Evolutionary conservation across 2,329 filamentous ascomycete species (phyloP).

Genomic region (Alternaria brassicae): DNA sequence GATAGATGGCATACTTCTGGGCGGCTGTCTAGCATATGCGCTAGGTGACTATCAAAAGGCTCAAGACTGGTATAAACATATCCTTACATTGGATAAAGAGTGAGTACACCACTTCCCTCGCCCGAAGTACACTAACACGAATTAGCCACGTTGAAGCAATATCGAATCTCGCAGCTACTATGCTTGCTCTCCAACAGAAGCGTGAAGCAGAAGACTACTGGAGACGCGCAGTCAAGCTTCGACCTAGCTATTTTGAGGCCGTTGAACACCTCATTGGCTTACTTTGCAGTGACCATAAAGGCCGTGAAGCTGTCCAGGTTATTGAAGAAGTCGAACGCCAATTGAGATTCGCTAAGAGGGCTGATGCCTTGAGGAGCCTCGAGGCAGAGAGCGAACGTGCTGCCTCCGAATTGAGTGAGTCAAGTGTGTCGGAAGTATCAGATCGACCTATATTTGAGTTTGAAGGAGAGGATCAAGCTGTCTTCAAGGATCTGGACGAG

Average conservation of each 20-base stretch:
- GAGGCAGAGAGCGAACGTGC: conserved; percentile 67
- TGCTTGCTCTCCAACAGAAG: conserved; percentile 81
- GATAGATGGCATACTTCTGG: conserved; percentile 91
- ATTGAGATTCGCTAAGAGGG: conserved; percentile 61
- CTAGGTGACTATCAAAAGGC: conserved; percentile 83
- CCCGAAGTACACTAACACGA: conserved; percentile 15
- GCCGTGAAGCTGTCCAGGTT: conserved; percentile 82
- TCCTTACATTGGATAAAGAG: conserved; percentile 65
- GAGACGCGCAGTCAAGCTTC: conserved; percentile 80
- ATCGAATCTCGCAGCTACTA: conserved; percentile 88
- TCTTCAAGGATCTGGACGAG: conserved; percentile 50
- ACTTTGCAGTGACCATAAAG: conserved; percentile 80
- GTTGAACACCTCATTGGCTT: conserved; percentile 92
- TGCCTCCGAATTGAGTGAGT: conserved; percentile 64
- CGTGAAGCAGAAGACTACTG: conserved; percentile 87
- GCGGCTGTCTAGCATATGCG: conserved; percentile 90
- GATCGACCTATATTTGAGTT: conserved; percentile 64
- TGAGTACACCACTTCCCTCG: conserved; percentile 39
- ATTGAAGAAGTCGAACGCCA: conserved; percentile 84
- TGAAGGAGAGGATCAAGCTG: conserved; percentile 54
- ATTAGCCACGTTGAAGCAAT: conserved; percentile 86
- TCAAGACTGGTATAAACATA: conserved; percentile 75
- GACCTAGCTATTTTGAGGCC: conserved; percentile 90
- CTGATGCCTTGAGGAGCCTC: conserved; percentile 56
- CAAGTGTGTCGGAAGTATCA: conserved; percentile 62